Base-by-base conservation (phyloP, 164 flowering plant genomes). In the Liriodendron chinense region DNA sequence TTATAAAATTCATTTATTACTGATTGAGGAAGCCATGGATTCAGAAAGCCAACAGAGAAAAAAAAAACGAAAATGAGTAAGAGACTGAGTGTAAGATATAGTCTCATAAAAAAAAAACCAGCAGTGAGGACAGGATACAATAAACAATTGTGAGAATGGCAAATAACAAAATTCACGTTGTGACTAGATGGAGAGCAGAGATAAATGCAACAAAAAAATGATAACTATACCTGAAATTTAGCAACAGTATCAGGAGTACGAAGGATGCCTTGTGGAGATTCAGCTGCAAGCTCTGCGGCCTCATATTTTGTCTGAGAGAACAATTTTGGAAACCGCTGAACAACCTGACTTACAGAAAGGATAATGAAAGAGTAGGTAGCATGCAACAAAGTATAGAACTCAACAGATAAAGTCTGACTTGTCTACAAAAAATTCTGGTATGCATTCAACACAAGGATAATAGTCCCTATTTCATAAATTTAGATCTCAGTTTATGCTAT, bases 211-310 rank as follows among this genome's bases (percentile, higher is more conserved):
- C 16, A 26, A 7, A 34, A 34, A 34, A 53, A 1, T 24, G 14
- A 56, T 23, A 48, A 34, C 43, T 16, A 72, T 77, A 94, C 99
- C 98, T 96, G 99, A 88, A 96, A 96, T 77, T 94, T 96, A 70
- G 98, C 97, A 80, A 96, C 96, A 73, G 99, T 96, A 61, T 96
- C 99, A 75, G 99, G 98, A 47, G 99, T 94, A 13, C 99, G 90
- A 9, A 96, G 94, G 65, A 96, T 87, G 74, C 98, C 99, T 84
- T 93, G 98, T 47, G 98, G 99, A 77, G 99, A 96, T 82, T 96
- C 99, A 48, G 99, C 99, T 77, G 98, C 98, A 81, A 96, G 97
- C 83, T 96, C 99, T 76, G 99, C 98, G 82, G 98, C 99, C 82
- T 96, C 98, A 74, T 96, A 96, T 87, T 94, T 96, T 65, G 98